Base-by-base conservation (phyloP, 345 rosid genomes). In the Excoecaria cochinchinensis region DNA sequence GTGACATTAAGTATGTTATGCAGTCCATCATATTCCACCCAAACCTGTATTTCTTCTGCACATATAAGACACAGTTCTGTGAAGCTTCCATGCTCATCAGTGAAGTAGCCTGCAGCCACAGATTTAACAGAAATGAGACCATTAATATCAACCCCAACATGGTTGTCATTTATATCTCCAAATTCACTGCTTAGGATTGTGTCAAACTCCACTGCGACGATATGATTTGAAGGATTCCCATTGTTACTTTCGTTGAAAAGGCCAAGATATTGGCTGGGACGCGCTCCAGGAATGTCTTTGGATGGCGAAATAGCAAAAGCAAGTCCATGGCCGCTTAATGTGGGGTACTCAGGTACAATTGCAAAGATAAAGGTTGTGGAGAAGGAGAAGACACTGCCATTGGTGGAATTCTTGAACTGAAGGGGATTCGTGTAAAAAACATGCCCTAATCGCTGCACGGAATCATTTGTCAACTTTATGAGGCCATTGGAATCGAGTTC, bases 301-400 rank as follows among this genome's bases (percentile, higher is more conserved):
- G 71, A 67, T 11, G 71, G 71, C 4, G 71, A 67, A 13, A 67
- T 21, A 10, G n/a, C 71, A 16, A 67, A 46, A 31, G 71, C 71
- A 21, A 67, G 36, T 47, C 71, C 71, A 48, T 67, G 71, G 56
- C 56, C 39, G 9, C 3, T 14, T 4, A 67, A 46, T 3, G 21
- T 15, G 1, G 53, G n/a, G 16, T 47, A 15, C 15, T 21, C 22
- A 8, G 55, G 9, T 11, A 67, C 56, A 46, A 67, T 15, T 0
- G 71, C 31, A 31, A 31, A 31, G 31, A 2, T 31, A 31, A 31
- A 31, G 2, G 31, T 31, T 2, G 56, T 10, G 9, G 71, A 67
- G 15, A 67, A 67, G 22, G 71, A 67, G 71, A 47, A 4, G 19
- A 61, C 65, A 25, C 17, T 8, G 38, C 40, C 42, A 14, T 3